Conservation (phyloP, 352 stramenopile genomes). For the Phytophthora agathidicida region DNA sequence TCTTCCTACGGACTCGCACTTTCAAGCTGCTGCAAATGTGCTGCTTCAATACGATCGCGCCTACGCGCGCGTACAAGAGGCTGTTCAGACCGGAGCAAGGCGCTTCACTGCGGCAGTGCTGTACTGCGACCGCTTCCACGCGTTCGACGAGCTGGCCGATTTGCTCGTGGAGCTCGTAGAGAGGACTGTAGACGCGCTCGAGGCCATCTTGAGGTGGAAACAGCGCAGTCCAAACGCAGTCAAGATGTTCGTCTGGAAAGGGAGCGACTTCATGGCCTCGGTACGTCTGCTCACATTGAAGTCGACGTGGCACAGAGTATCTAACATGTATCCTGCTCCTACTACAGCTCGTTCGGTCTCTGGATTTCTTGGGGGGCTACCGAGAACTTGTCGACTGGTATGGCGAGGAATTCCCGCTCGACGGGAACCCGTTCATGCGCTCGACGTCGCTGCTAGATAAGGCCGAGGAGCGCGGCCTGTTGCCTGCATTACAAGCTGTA, state of each 20-base stretch:
- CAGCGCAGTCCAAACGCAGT: neutral
- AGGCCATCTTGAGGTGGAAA: slow-evolving; percentile 51
- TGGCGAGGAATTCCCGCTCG: slow-evolving; percentile 73
- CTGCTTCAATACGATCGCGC: slow-evolving; percentile 51
- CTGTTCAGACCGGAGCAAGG: slow-evolving; percentile 18
- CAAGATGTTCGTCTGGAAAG: slow-evolving; percentile 60
- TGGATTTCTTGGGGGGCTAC: slow-evolving; percentile 50
- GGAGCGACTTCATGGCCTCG: slow-evolving; percentile 47
- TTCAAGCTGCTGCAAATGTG: slow-evolving; percentile 29
- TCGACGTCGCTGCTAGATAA: slow-evolving; percentile 55
- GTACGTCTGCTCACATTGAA: slow-evolving; percentile 30
- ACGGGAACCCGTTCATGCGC: slow-evolving; percentile 72
- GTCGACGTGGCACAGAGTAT: slow-evolving; percentile 7
- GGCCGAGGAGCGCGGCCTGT: slow-evolving; percentile 42
- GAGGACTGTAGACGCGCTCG: slow-evolving; percentile 38
- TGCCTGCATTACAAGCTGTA: slow-evolving; percentile 9
- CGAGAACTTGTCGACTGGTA: slow-evolving; percentile 67
- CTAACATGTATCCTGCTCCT: slow-evolving; percentile 5
- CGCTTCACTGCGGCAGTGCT: slow-evolving; percentile 49
- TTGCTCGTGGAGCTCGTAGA: slow-evolving; percentile 38
- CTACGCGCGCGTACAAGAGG: slow-evolving; percentile 16
- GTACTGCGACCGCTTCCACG: slow-evolving; percentile 67
- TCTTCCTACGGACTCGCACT: slow-evolving; percentile 32
- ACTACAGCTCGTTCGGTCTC: slow-evolving; percentile 49
- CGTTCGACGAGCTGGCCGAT: slow-evolving; percentile 56